Percentiles rank a stretch among this genome's conserved stretches.
These are phyloP conservation scores for Salix koriyanagi DNA, from an alignment of 345 rosid genomes.

Conservation along the genomic window DNA sequence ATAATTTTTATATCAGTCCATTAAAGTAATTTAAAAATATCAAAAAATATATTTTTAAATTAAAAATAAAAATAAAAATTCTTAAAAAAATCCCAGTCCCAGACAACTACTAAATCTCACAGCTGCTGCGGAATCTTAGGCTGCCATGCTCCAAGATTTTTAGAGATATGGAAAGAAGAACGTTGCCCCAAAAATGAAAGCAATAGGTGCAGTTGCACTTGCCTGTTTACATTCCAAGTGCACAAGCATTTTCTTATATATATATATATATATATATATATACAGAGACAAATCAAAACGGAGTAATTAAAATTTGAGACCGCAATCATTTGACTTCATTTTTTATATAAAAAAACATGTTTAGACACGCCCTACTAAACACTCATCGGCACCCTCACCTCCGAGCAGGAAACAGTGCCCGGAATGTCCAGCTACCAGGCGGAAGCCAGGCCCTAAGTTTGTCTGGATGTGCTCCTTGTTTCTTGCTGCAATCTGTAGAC, in stretches of 20 bases:
- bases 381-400: not conserved
- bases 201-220: not conserved
- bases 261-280: too few relatives aligned
- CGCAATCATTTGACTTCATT: too few relatives aligned
- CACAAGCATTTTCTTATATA: not conserved
- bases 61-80: too few relatives aligned
- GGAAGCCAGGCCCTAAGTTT: not conserved
- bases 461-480: not conserved
- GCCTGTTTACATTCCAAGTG: not conserved
- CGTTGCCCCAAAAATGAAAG: not conserved
- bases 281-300: too few relatives aligned
- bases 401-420: constrained; percentile 7
- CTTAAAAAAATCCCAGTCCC: too few relatives aligned
- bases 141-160: constrained; percentile 10
- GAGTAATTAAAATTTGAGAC: too few relatives aligned
- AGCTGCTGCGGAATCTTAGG: not conserved
- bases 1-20: too few relatives aligned
- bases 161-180: not conserved
- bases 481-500: not conserved
- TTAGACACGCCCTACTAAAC: too few relatives aligned
- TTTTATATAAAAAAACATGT: too few relatives aligned
- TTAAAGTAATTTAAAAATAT: too few relatives aligned
- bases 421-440: not conserved
- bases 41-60: too few relatives aligned
- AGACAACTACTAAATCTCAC: not conserved